Evolutionary conservation across 805 yeast genomes (phyloP).

Genomic region (Saccharomycopsis oosterbeekiorum): DNA sequence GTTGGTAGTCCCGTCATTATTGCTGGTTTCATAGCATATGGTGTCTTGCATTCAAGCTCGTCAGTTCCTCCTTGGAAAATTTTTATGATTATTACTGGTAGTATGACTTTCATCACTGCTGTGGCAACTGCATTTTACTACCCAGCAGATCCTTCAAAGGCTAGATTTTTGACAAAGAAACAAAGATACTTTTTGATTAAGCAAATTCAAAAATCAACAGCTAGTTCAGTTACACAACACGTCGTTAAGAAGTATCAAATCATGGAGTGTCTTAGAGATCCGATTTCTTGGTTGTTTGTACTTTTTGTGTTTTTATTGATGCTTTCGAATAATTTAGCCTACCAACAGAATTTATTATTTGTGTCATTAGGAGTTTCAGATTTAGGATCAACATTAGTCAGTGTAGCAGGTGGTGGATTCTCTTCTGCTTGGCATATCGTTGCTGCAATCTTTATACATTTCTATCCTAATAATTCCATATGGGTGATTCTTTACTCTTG

Average conservation of each 20-base stretch:
- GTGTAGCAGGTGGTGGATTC: slow-evolving; percentile 39
- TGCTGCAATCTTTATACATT: slow-evolving; percentile 25
- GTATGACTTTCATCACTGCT: slow-evolving; percentile 31
- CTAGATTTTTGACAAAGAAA: slow-evolving; percentile 30
- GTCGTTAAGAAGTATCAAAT: slow-evolving; percentile 37
- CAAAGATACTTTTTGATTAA: slow-evolving; percentile 39
- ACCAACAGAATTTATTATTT: slow-evolving; percentile 36
- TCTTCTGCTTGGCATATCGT: slow-evolving; percentile 27
- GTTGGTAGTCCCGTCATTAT: slow-evolving; percentile 33
- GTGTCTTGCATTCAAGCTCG: slow-evolving; percentile 25
- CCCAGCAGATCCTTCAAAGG: slow-evolving; percentile 41
- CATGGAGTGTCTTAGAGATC: slow-evolving; percentile 40
- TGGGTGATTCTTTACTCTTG: slow-evolving; percentile 23
- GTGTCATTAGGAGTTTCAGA: slow-evolving; percentile 29
- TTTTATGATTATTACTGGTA: slow-evolving; percentile 39
- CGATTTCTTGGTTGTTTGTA: slow-evolving; percentile 35
- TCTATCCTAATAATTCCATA: slow-evolving; percentile 27
- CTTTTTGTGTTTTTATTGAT: slow-evolving; percentile 31
- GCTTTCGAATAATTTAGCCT: slow-evolving; percentile 37
- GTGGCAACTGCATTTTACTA: slow-evolving; percentile 27
- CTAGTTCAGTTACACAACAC: slow-evolving; percentile 36
- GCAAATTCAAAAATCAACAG: slow-evolving; percentile 31
- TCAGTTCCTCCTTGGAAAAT: slow-evolving; percentile 36
- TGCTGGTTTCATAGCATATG: slow-evolving; percentile 34
- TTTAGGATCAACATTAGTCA: slow-evolving; percentile 37